Base-by-base conservation (phyloP, 768 basidiomycete genomes). In the Psilocybe sp. region DNA sequence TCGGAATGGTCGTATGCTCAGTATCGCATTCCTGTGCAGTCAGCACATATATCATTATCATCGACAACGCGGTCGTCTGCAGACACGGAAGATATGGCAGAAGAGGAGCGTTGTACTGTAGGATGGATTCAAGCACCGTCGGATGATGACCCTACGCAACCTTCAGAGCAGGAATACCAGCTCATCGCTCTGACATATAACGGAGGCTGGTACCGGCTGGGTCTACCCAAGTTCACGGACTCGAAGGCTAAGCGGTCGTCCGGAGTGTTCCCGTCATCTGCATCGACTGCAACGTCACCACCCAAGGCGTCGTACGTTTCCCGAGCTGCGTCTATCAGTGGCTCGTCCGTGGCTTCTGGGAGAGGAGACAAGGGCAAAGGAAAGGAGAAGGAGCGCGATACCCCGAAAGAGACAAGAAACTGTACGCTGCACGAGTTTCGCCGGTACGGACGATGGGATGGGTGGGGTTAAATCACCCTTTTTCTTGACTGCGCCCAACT, bases 1-100 rank as follows among this genome's bases (percentile, higher is more conserved):
- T 94, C 92, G n/a, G 87, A 94, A 65, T 96, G 93, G 94, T 95
- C 93, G 0, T 94, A 96, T 62, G 91, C 93, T 12, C 88, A 91
- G 57, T 97, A 90, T 64, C 81, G 90, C 38, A 89, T 97, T 61
- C 93, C 93, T 2, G 73, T 87, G 2, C 89, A 92, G 57, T 85
- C 87, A 1, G 75, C 92, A 7, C 91, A 94, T 55, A 86, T 92
- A 41, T 85, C 89, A 10, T 69, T 93, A 32, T 82, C 86, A 11
- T 80, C 87, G 2, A 77, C 82, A n/a, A 77, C 83, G 44, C 77
- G 78, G 52, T 74, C 84, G 2, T 72, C 83, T 5, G 72, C 77
- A 28, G 23, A 28, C 23, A 28, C 23, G 12, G 72, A 74, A 2
- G 87, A 85, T 57, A 71, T 83, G 28, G 78, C 78, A 20, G 92